phyloP scores from a whole-genome alignment of 768 basidiomycete genomes.

The Thelephora aurantiotincta region DNA sequence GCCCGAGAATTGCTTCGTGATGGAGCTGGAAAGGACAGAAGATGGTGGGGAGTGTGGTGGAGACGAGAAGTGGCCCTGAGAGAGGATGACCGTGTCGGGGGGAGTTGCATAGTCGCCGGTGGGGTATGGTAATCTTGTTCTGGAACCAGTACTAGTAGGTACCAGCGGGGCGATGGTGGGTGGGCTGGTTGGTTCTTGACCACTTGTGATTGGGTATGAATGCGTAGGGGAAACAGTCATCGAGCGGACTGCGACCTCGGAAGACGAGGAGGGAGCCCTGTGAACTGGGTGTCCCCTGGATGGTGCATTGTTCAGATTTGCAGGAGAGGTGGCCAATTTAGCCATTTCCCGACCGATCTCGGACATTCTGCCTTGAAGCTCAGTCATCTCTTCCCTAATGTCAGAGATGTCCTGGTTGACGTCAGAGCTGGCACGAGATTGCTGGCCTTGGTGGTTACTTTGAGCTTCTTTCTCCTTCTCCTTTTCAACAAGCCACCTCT shows the following conservation, averaged over 20 bases:
- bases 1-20: conserved; percentile 31
- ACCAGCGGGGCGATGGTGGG: conserved; percentile 40
- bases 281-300: conserved; percentile 29
- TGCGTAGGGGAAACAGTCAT: conserved; percentile 16
- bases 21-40: conserved; percentile 14
- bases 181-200: conserved; percentile 42
- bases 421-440: background rate
- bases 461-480: conserved; percentile 46
- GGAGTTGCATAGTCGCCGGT: conserved; percentile 73
- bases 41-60: conserved; percentile 38
- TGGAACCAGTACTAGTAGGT: conserved; percentile 23
- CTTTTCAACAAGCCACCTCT: conserved; percentile 77
- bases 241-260: conserved; percentile 28
- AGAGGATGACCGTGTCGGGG: conserved; percentile 23
- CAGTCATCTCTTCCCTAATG: conserved; percentile 53
- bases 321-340: conserved; percentile 42
- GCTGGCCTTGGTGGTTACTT: background rate
- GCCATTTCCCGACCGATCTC: conserved; percentile 75
- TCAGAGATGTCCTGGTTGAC: conserved; percentile 23
- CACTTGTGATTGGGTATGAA: conserved; percentile 16
- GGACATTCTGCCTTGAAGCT: conserved; percentile 61
- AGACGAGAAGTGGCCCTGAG: conserved; percentile 27
- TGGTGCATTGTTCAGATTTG: conserved; percentile 36
- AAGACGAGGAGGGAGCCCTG: conserved; percentile 31
- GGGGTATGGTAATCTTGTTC: conserved; percentile 65